Conservation (phyloP, 106 monocot species). For the Allium sativum region DNA sequence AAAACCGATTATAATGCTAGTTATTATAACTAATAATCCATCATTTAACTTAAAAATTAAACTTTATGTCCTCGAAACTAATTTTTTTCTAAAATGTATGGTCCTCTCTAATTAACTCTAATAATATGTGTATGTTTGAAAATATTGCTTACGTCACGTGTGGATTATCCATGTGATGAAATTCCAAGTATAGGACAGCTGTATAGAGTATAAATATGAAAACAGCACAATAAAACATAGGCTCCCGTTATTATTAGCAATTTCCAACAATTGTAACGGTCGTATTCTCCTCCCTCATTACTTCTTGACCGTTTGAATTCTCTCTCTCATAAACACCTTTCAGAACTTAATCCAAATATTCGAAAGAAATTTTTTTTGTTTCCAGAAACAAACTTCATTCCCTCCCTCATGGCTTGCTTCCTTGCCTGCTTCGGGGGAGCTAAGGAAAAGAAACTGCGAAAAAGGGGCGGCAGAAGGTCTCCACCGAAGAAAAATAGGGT, state of each 20-base stretch:
- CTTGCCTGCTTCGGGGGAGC: slow-evolving; percentile 58
- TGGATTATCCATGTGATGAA: too few species aligned
- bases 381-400: not conserved
- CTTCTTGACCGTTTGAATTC: not conserved
- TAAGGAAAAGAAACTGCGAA: slow-evolving; percentile 20
- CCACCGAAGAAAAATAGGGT: not conserved
- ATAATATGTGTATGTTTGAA: too few species aligned
- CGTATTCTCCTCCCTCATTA: not conserved
- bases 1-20: too few species aligned
- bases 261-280: not conserved
- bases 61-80: too few species aligned
- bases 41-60: too few species aligned
- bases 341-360: too few species aligned
- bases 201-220: not conserved
- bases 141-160: too few species aligned
- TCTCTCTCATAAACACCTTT: not conserved
- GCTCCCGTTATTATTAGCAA: not conserved
- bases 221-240: not conserved
- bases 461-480: slow-evolving; percentile 8
- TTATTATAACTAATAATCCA: too few species aligned
- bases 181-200: not conserved
- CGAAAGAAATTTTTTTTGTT: not conserved
- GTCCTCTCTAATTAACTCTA: too few species aligned
- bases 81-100: too few species aligned
- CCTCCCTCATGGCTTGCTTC: slow-evolving; percentile 44